A percentile compares a stretch with the other conserved stretches of the same genome.
Evolutionary conservation across 2,329 filamentous ascomycete species (phyloP).

Genomic region (Fusarium sp.): DNA sequence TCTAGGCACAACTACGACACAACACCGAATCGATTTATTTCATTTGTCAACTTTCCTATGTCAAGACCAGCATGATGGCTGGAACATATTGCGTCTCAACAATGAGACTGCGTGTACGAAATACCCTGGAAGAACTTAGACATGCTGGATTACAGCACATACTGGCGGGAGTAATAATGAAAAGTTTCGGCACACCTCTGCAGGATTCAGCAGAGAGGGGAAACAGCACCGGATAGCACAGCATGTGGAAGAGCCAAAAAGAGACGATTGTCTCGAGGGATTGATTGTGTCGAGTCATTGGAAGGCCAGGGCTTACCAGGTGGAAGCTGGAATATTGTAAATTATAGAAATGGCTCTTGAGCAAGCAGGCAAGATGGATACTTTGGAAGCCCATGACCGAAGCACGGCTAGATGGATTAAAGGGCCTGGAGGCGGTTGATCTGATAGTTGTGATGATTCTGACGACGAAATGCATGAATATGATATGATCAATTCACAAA

Average conservation of each 20-base stretch:
- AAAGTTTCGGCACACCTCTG: constrained; percentile 38
- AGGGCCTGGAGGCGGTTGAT: constrained; percentile 34
- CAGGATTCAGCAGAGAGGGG: constrained; percentile 33
- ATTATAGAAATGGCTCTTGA: constrained; percentile 42
- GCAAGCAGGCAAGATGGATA: constrained; percentile 19
- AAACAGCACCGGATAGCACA: constrained; percentile 24
- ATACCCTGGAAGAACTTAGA: constrained; percentile 45
- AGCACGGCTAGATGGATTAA: constrained; percentile 17
- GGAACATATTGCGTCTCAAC: constrained; percentile 41
- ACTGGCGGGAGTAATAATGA: constrained; percentile 43
- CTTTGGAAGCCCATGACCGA: constrained; percentile 14
- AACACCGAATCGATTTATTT: constrained; percentile 23
- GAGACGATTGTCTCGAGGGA: constrained; percentile 28
- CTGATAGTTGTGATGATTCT: constrained; percentile 45
- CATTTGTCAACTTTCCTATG: constrained; percentile 27
- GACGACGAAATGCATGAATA: constrained; percentile 48
- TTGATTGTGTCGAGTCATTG: constrained; percentile 32
- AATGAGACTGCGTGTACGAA: constrained; percentile 46
- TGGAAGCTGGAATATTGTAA: constrained; percentile 38
- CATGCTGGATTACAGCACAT: constrained; percentile 43
- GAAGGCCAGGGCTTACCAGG: constrained; percentile 23
- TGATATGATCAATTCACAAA: constrained; percentile 46
- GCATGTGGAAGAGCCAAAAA: constrained; percentile 27
- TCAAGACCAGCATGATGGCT: constrained; percentile 15
- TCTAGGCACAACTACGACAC: constrained; percentile 23